Base-by-base conservation (phyloP, 1,284 basidiomycete species). In the Cryptococcus maquisensis region DNA sequence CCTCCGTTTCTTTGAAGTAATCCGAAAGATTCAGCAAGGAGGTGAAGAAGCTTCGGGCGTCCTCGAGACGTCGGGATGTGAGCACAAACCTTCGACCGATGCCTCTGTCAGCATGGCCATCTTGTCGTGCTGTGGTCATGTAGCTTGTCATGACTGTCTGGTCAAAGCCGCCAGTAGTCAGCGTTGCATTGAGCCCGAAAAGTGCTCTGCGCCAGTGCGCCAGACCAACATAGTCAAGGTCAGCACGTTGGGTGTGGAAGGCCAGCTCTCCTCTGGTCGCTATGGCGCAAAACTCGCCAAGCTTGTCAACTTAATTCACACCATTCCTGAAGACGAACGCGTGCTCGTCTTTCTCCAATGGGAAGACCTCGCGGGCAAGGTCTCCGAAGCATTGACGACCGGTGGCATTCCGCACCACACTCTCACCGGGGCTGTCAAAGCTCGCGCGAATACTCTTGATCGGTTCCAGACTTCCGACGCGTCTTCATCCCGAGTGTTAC, bases 281-380 rank as follows among this genome's bases (percentile, higher is more conserved):
- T 97, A 85, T 62, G 93, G 93, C 8, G 85, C 85, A 77, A 97
- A 97, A 75, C 79, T 97, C 23, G 89, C 93, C 67, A 84, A 83
- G 64, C 84, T 94, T 50, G 84, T 95, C 32, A 78, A 86, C 32
- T 76, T 96, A 59, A 87, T 97, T 76, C 85, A 85, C 84, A 87
- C 72, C 38, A 82, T 94, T 23, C 84, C 87, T 1, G 81, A 83
- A 62, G 79, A 85, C 15, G 90, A 96, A 63, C 85, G 90, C 3
- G 82, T 94, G 13, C 82, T 97, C 39, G 83, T 97, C 51, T 97
- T 97, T 74, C 87, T 95, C 13, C 93, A 97, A 68, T 97, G 95
- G 81, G 86, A 85, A 9, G 94, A 96, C 72, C 81, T 97, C 57
- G 89, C 88, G 80, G 84, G 84, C 68, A 96, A 95, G 74, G 88